Percentiles rank a stretch among this genome's conserved stretches.
These are phyloP conservation scores for Taxillus chinensis DNA, from an alignment of 164 flowering plant species.

Conservation along the genomic window DNA sequence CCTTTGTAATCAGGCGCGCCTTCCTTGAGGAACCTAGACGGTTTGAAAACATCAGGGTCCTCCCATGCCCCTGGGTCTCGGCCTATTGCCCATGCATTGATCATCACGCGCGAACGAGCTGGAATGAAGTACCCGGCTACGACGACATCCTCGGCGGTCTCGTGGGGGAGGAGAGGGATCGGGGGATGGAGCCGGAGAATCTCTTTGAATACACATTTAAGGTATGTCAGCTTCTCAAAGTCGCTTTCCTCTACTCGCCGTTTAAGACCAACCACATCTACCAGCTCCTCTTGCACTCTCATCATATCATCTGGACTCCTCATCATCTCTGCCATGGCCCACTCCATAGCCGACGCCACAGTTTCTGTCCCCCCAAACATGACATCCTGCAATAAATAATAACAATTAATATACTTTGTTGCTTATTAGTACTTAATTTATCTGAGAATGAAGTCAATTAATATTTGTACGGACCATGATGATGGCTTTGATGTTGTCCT, in stretches of 20 bases:
- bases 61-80: slow-evolving; percentile 21
- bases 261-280: slow-evolving; percentile 13
- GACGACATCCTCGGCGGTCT: slow-evolving; percentile 8
- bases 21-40: slow-evolving; percentile 10
- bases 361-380: slow-evolving; percentile 33
- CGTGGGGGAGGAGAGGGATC: slow-evolving; percentile 24
- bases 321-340: slow-evolving; percentile 33
- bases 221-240: slow-evolving; percentile 18
- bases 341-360: slow-evolving; percentile 25
- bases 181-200: slow-evolving; percentile 28
- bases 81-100: slow-evolving; percentile 29
- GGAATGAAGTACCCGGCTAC: slow-evolving; percentile 15
- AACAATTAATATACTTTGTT: not conserved
- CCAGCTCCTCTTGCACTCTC: slow-evolving; percentile 22
- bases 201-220: slow-evolving; percentile 22
- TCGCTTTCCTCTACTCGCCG: slow-evolving; percentile 17
- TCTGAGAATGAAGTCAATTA: not conserved
- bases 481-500: slow-evolving; percentile 24
- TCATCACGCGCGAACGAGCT: slow-evolving; percentile 18
- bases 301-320: slow-evolving; percentile 22
- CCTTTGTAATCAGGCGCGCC: slow-evolving; percentile 21
- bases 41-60: slow-evolving; percentile 20
- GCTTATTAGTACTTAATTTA: not conserved
- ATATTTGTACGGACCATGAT: slow-evolving; percentile 18
- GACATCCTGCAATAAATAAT: slow-evolving; percentile 16